phyloP scores from a whole-genome alignment of 2,329 filamentous ascomycete species.

The Neonectria faginata region DNA sequence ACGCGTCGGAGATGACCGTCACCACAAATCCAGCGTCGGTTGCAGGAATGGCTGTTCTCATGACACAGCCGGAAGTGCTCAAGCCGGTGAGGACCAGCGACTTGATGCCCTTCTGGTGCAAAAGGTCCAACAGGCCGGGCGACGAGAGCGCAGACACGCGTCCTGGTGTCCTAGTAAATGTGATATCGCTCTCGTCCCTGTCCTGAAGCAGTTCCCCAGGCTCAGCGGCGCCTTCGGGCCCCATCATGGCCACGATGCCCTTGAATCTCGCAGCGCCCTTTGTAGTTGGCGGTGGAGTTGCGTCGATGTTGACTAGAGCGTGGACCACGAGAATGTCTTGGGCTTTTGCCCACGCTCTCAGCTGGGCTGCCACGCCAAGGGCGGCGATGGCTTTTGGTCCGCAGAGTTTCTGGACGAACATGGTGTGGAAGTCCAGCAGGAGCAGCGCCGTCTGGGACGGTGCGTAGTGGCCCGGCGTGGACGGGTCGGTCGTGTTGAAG shows the following conservation, averaged over 20 bases:
- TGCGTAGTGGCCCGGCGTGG: conserved; percentile 5
- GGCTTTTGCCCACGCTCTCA: conserved; percentile 24
- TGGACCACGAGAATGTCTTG: conserved; percentile 17
- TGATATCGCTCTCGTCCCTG: background rate
- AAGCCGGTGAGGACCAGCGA: conserved; percentile 25
- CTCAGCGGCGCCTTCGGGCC: conserved; percentile 8
- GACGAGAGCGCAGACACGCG: conserved; percentile 20
- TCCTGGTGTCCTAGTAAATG: conserved; percentile 15
- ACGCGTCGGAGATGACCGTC: conserved; percentile 20
- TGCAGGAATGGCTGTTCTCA: conserved; percentile 17
- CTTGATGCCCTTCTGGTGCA: conserved; percentile 16
- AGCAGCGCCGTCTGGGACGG: conserved; percentile 17
- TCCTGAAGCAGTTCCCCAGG: background rate
- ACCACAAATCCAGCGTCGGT: conserved; percentile 26
- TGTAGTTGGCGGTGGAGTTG: conserved; percentile 1
- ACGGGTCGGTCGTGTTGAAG: conserved; percentile 1
- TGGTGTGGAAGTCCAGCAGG: conserved; percentile 20
- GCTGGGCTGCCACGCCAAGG: conserved; percentile 1
- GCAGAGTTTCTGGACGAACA: conserved; percentile 12
- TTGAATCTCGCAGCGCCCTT: conserved; percentile 2
- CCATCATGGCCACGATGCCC: background rate
- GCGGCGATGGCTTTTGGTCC: conserved; percentile 6
- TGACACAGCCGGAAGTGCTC: conserved; percentile 23
- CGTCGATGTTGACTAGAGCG: conserved; percentile 17
- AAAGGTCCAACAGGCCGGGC: conserved; percentile 10